phyloP scores from a whole-genome alignment of 108 stramenopile genomes.

The Cyclostephanos tholiformis region DNA sequence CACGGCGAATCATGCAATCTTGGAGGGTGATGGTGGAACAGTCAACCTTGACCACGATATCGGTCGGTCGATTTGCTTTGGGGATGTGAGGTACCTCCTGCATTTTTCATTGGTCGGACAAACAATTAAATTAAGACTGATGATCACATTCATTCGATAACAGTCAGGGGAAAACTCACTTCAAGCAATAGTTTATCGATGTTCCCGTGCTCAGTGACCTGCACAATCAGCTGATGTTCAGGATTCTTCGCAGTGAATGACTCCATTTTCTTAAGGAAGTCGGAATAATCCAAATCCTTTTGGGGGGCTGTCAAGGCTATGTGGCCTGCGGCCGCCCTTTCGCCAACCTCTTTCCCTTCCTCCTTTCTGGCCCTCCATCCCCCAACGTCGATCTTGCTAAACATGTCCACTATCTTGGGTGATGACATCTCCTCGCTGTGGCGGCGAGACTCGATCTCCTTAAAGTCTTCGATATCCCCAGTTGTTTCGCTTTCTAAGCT shows the following conservation, averaged over 20 bases:
- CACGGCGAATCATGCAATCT: conserved; percentile 72
- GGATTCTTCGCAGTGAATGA: conserved; percentile 8
- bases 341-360: background rate
- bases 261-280: conserved; percentile 6
- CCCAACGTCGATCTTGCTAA: background rate
- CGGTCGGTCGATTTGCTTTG: background rate
- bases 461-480: background rate
- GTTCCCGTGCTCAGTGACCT: conserved; percentile 32
- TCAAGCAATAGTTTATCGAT: conserved; percentile 30
- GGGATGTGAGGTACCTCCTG: background rate
- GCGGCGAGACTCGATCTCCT: too few species aligned
- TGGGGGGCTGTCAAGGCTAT: background rate
- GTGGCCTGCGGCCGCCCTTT: background rate
- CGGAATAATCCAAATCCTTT: background rate
- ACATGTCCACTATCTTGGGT: background rate
- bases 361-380: background rate
- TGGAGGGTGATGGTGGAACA: conserved; percentile 62
- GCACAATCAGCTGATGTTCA: conserved; percentile 27
- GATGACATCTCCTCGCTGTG: background rate
- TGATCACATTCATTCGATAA: background rate
- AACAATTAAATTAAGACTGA: background rate
- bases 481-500: background rate
- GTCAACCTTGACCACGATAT: conserved; percentile 13
- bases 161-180: background rate
- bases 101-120: background rate